Conservation (phyloP, 345 rosid genomes). For the Eucalyptus guilfoylei region DNA sequence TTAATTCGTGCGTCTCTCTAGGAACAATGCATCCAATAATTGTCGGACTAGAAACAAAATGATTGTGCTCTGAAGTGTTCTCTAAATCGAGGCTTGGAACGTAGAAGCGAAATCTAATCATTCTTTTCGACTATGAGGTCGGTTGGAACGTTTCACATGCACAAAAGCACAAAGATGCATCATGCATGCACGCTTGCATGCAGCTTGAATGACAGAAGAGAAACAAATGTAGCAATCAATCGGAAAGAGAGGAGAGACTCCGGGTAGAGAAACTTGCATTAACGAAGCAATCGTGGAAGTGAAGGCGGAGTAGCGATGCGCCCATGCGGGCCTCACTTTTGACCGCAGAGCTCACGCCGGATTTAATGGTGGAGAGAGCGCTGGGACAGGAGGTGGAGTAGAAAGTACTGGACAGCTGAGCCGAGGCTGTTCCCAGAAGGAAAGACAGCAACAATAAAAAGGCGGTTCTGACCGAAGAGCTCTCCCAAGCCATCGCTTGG, state of each 20-base stretch:
- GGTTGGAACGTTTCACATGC: neutral
- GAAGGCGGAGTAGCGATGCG: constrained; percentile 50
- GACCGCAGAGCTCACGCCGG: constrained; percentile 21
- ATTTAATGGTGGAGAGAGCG: constrained; percentile 21
- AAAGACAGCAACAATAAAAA: neutral
- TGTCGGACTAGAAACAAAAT: neutral
- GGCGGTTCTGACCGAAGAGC: neutral
- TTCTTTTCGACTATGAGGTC: neutral
- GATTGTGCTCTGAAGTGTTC: neutral
- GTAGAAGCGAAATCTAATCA: neutral
- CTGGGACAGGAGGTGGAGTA: constrained; percentile 23
- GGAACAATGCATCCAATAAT: neutral
- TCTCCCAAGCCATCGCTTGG: neutral
- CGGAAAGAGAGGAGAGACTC: neutral
- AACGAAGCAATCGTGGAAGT: constrained; percentile 60
- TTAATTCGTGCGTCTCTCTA: neutral
- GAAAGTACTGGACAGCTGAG: constrained; percentile 23
- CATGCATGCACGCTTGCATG: neutral
- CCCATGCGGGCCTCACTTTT: constrained; percentile 40
- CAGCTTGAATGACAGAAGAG: neutral
- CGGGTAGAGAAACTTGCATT: constrained; percentile 12
- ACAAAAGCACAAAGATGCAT: neutral
- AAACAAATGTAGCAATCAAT: neutral
- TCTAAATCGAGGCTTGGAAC: neutral
- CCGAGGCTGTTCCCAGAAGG: neutral